phyloP scores from a whole-genome alignment of 1,139 yeast species.

The Blastobotrys raffinosifermentans region DNA sequence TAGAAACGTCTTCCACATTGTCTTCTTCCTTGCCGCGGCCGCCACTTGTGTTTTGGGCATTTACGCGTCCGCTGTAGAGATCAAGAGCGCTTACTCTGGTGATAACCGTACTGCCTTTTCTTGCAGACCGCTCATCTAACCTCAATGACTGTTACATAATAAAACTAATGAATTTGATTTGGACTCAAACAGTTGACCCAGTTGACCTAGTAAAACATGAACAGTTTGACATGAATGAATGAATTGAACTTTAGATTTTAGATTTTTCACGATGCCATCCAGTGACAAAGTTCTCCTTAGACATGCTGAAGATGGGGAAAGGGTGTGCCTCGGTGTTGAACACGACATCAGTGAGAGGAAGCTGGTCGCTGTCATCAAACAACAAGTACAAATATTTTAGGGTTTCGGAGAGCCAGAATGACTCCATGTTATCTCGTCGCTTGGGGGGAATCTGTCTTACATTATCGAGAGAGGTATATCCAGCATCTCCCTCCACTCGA shows the following conservation, averaged over 20 bases:
- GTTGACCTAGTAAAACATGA: no score
- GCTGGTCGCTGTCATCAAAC: conserved; percentile 61
- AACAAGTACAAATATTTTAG: conserved; percentile 79
- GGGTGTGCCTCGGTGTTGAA: conserved; percentile 95
- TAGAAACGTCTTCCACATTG: conserved; percentile 26
- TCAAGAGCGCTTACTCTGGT: conserved; percentile 16
- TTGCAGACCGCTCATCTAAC: conserved; percentile 1
- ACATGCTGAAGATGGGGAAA: conserved; percentile 31
- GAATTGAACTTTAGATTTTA: no score
- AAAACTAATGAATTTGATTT: no score
- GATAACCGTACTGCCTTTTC: conserved; percentile 2
- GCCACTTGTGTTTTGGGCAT: conserved; percentile 37
- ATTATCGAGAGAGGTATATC: conserved; percentile 64
- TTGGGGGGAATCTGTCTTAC: conserved; percentile 49
- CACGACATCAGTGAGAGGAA: conserved; percentile 62
- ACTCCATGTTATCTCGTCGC: conserved; percentile 71
- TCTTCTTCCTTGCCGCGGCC: conserved; percentile 36
- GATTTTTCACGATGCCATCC: not conserved
- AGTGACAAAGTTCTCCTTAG: not conserved
- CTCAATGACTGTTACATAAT: no score
- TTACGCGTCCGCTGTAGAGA: conserved; percentile 27
- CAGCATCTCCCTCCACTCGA: conserved; percentile 47
- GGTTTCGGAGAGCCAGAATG: conserved; percentile 94
- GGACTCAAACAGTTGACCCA: no score
- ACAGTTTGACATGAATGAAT: no score